Percentiles rank a stretch among this genome's conserved stretches.
Evolutionary conservation across 495 filamentous ascomycete genomes (phyloP).

Genomic region (Hyaloscypha hepaticicola): DNA sequence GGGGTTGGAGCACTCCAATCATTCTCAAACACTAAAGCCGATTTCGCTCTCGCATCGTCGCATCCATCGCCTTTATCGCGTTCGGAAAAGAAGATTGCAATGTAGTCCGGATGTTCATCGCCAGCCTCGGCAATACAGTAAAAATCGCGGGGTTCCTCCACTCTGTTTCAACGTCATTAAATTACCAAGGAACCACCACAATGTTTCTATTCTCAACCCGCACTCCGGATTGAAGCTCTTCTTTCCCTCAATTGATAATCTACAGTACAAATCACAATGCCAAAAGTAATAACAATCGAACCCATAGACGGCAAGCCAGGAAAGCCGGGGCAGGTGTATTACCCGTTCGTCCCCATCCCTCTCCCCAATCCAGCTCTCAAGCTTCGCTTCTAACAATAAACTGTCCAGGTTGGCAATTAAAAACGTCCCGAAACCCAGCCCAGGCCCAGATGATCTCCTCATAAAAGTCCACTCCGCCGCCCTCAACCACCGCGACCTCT

Average conservation of each 20-base stretch:
- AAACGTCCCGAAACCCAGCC: slow-evolving; percentile 56
- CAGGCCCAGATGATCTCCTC: slow-evolving; percentile 63
- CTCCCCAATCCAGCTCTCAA: slow-evolving; percentile 11
- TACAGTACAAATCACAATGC: slow-evolving; percentile 37
- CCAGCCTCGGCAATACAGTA: slow-evolving; percentile 16
- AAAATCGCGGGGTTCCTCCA: background rate
- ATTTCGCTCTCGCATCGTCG: background rate
- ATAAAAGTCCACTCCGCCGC: slow-evolving; percentile 71
- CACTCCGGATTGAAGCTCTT: background rate
- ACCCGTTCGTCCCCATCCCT: slow-evolving; percentile 49
- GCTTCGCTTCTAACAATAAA: background rate
- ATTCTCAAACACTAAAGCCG: too few relatives aligned
- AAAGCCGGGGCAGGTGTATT: slow-evolving; percentile 86
- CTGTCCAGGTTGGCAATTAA: slow-evolving; percentile 57
- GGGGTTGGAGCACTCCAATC: too few relatives aligned
- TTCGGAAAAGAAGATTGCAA: too few relatives aligned
- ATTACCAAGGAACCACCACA: background rate
- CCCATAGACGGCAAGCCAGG: slow-evolving; percentile 73
- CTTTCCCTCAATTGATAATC: background rate
- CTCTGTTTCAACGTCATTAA: background rate
- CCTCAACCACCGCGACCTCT: slow-evolving; percentile 90
- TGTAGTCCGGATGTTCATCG: background rate
- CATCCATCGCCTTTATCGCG: too few relatives aligned
- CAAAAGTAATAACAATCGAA: slow-evolving; percentile 47
- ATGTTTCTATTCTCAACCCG: background rate